Percentiles rank a stretch among this genome's conserved stretches.
Conservation (phyloP, 768 basidiomycete genomes). For the Boletus pseudo-olivaceus region DNA sequence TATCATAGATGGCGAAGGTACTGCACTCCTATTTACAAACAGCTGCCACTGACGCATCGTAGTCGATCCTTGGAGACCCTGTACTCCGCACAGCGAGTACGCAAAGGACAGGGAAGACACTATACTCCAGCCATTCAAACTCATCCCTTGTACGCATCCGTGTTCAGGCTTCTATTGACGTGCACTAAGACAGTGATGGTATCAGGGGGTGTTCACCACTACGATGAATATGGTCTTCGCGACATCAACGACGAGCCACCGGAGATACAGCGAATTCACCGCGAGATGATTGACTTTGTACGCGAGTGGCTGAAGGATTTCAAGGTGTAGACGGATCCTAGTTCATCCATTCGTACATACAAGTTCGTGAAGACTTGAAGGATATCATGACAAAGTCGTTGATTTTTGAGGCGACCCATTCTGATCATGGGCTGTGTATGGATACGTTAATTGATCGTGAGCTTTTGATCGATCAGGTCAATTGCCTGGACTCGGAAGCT, state of each 20-base stretch:
- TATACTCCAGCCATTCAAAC: constrained; percentile 71
- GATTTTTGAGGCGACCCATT: background rate
- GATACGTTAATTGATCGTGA: background rate
- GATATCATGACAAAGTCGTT: background rate
- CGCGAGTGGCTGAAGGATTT: constrained; percentile 63
- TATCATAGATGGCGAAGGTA: constrained; percentile 84
- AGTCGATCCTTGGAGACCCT: constrained; percentile 92
- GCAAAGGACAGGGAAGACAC: constrained; percentile 71
- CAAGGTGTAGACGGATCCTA: constrained; percentile 11
- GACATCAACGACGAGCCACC: constrained; percentile 63
- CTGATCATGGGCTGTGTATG: background rate
- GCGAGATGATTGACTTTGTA: constrained; percentile 78
- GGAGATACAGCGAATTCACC: constrained; percentile 78
- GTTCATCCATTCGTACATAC: background rate
- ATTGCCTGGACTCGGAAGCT: background rate
- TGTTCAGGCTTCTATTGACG: background rate
- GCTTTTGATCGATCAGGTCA: background rate
- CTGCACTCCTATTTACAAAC: constrained; percentile 3
- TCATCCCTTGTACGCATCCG: constrained; percentile 68
- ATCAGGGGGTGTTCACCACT: constrained; percentile 67
- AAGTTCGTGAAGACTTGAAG: background rate
- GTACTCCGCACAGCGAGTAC: constrained; percentile 76
- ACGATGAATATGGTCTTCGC: constrained; percentile 68
- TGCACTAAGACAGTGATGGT: background rate
- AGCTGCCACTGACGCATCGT: background rate